phyloP scores from a whole-genome alignment of 1,139 yeast genomes.

The Blastobotrys buckinghamii region DNA sequence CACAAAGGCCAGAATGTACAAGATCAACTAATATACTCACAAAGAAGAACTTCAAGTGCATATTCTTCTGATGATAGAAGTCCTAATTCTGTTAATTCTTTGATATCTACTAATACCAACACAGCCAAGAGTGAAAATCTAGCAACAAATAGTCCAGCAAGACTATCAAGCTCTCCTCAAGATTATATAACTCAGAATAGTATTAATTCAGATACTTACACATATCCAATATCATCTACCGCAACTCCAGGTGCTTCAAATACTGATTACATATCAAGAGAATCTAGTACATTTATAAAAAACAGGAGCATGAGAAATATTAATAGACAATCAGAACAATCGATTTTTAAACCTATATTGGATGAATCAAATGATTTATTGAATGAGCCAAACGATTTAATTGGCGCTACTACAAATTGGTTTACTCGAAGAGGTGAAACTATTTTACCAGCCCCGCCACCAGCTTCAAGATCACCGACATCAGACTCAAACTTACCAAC shows the following conservation, averaged over 20 bases:
- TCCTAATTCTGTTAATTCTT: not conserved
- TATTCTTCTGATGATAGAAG: not conserved
- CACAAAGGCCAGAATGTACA: not conserved
- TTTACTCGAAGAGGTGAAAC: not conserved
- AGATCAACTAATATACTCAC: too few relatives aligned
- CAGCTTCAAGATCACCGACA: too few relatives aligned
- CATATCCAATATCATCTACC: too few relatives aligned
- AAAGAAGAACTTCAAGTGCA: not conserved
- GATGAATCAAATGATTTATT: slow-evolving; percentile 7
- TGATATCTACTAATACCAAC: not conserved
- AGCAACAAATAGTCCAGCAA: too few relatives aligned
- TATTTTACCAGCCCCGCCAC: not conserved
- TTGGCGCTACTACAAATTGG: too few relatives aligned
- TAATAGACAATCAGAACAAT: not conserved
- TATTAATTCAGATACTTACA: too few relatives aligned
- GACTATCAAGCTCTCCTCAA: too few relatives aligned
- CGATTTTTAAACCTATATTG: slow-evolving; percentile 6
- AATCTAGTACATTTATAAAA: too few relatives aligned
- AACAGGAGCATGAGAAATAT: slow-evolving; percentile 1
- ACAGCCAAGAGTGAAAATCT: too few relatives aligned
- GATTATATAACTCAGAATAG: too few relatives aligned
- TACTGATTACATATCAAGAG: too few relatives aligned
- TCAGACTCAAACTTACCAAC: not conserved
- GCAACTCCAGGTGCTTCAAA: too few relatives aligned
- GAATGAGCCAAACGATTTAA: not conserved